Conservation (phyloP, 805 yeast genomes). For the Kodamaea kakaduensis region DNA sequence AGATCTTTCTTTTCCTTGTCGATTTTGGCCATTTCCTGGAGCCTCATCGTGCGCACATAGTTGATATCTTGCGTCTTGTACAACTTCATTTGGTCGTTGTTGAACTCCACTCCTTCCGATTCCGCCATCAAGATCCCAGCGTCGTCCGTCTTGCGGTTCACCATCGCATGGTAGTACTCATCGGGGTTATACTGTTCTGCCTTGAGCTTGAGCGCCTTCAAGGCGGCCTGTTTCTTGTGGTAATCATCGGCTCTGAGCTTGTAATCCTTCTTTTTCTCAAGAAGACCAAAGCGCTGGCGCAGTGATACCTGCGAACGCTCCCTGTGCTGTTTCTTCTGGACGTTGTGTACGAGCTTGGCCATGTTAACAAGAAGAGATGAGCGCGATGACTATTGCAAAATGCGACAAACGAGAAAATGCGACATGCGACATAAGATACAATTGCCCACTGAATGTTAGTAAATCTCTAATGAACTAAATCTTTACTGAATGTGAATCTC, state of each 20-base stretch:
- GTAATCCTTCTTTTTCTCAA: conserved; percentile 76
- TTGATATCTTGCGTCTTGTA: conserved; percentile 89
- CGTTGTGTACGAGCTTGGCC: conserved; percentile 82
- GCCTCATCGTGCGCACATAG: conserved; percentile 73
- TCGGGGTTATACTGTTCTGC: conserved; percentile 81
- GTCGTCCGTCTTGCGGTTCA: conserved; percentile 59
- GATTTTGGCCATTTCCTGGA: conserved; percentile 63
- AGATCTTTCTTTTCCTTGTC: conserved; percentile 50
- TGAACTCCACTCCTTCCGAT: conserved; percentile 56
- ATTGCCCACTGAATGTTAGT: too few species aligned
- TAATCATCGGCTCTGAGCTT: conserved; percentile 51
- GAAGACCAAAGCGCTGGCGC: conserved; percentile 72
- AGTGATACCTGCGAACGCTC: conserved; percentile 86
- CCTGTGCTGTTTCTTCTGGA: conserved; percentile 93
- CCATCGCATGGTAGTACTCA: conserved; percentile 96
- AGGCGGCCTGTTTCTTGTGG: conserved; percentile 55
- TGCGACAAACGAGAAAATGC: not conserved
- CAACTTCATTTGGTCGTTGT: conserved; percentile 73
- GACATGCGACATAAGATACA: conserved; percentile 6
- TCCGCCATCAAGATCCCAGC: conserved; percentile 66
- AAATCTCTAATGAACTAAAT: too few species aligned
- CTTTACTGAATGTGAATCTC: too few species aligned
- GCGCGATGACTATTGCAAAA: conserved; percentile 3
- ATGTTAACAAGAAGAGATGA: conserved; percentile 29
- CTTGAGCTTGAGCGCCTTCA: conserved; percentile 70